A percentile compares a stretch with the other conserved stretches of the same genome.
These are phyloP conservation scores for Malus sieversii DNA, from an alignment of 306 rosid genomes.

Conservation along the genomic window DNA sequence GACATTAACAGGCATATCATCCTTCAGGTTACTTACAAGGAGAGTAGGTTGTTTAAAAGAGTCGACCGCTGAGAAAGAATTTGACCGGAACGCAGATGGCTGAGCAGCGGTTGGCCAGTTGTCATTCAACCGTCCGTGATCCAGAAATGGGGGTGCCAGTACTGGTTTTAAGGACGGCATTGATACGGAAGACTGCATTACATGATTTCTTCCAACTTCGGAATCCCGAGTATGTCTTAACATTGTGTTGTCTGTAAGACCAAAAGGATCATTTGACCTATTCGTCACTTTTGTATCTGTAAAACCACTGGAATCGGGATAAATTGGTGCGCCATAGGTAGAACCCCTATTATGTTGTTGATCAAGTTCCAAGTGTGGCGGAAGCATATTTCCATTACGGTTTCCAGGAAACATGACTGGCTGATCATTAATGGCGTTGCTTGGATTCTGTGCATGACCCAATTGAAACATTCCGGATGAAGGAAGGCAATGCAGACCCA, in stretches of 20 bases:
- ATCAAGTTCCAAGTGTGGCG: constrained; percentile 51
- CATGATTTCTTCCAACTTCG: constrained; percentile 39
- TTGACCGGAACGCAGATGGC: constrained; percentile 47
- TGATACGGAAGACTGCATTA: constrained; percentile 37
- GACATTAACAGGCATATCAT: constrained; percentile 34
- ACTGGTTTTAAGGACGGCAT: constrained; percentile 45
- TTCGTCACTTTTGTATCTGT: constrained; percentile 33
- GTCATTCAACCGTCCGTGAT: constrained; percentile 43
- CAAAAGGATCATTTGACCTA: constrained; percentile 26
- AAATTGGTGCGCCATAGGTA: constrained; percentile 35
- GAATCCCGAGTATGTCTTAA: constrained; percentile 36
- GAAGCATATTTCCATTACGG: constrained; percentile 39
- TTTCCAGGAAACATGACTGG: constrained; percentile 39
- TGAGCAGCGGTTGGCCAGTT: constrained; percentile 56
- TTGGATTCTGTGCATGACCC: constrained; percentile 47
- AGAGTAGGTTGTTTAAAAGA: constrained; percentile 33
- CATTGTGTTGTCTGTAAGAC: constrained; percentile 33
- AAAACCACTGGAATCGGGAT: constrained; percentile 40
- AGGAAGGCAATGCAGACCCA: constrained; percentile 54
- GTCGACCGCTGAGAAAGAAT: constrained; percentile 35
- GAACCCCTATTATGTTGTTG: constrained; percentile 35
- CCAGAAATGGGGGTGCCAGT: constrained; percentile 33
- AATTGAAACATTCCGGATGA: constrained; percentile 56
- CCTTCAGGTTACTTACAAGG: constrained; percentile 23
- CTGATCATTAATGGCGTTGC: constrained; percentile 37